These are phyloP conservation scores for Fusarium lateritium DNA, from an alignment of 2,329 filamentous ascomycete species.

Conservation along the genomic window DNA sequence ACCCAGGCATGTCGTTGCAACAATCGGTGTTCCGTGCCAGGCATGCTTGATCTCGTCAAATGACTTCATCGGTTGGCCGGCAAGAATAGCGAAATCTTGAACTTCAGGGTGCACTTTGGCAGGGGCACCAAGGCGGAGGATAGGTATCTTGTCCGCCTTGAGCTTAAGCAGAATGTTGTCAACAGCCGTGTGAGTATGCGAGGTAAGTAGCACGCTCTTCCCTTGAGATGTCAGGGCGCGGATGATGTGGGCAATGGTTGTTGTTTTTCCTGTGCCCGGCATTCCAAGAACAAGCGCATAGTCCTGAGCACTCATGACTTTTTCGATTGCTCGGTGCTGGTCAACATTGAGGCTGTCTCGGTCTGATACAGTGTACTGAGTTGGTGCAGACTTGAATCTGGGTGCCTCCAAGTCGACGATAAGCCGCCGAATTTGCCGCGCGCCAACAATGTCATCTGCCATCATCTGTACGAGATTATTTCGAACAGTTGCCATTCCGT, in stretches of 20 bases:
- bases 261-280: slow-evolving; percentile 98
- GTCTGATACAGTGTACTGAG: slow-evolving; percentile 74
- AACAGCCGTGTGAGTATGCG: slow-evolving; percentile 97
- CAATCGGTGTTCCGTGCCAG: slow-evolving; percentile 89
- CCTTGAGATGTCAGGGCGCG: slow-evolving; percentile 88
- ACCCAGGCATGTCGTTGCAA: slow-evolving; percentile 94
- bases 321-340: slow-evolving; percentile 87
- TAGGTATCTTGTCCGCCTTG: slow-evolving; percentile 80
- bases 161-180: slow-evolving; percentile 98
- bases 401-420: slow-evolving; percentile 85
- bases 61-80: slow-evolving; percentile 78
- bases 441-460: slow-evolving; percentile 80
- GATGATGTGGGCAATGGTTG: slow-evolving; percentile 98
- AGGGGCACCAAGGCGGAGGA: slow-evolving; percentile 86
- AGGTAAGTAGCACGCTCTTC: slow-evolving; percentile 93
- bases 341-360: slow-evolving; percentile 85
- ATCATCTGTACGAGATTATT: slow-evolving; percentile 96
- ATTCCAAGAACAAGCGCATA: slow-evolving; percentile 98
- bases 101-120: slow-evolving; percentile 93
- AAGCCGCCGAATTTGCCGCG: slow-evolving; percentile 80
- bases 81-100: slow-evolving; percentile 85
- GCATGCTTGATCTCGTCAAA: slow-evolving; percentile 88
- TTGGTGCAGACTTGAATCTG: slow-evolving; percentile 77
- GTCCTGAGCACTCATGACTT: slow-evolving; percentile 95
- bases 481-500: slow-evolving; percentile 93